Evolutionary conservation across 2,329 filamentous ascomycete genomes (phyloP), one percentile per base, ranked within the genome.

Genomic region (Hansfordia pulvinata): DNA sequence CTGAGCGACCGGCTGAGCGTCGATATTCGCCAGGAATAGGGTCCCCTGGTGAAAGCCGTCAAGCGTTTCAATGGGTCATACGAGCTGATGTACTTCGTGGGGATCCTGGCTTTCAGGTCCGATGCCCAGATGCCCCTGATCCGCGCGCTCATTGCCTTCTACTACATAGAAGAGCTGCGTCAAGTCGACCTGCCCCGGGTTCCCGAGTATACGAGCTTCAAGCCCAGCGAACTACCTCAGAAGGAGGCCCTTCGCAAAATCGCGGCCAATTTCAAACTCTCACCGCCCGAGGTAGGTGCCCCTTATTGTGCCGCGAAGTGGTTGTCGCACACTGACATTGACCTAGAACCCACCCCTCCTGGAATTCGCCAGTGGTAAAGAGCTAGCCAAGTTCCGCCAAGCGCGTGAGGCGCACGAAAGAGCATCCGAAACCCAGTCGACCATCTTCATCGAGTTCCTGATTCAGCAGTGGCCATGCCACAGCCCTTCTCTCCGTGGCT

Each of bases 381-480:
- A 42, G 12, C 42, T 37, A 3, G 40, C 36, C 9, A 52, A 48
- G 25, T 33, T 58, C 4, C 35, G 44, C 19, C 42, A 45, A 11
- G 35, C 36, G 2, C 44, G 50, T 20, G 14, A 27, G 3, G 34
- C 37, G 5, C 48, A 58, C 31, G 37, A 50, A 5, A 13, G 35
- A 11, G 35, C 41, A 20, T 44, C 44, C 10, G 39, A 51, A 7
- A 21, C 39, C 2, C 52, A 59, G 15, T 55, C 52, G 20, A 41
- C 32, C 9, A 32, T 20, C 4, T 29, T 70, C n/a, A 57, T 57
- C 0, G 30, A 44, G 5, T 51, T 52, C 10, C 40, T 71, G 1
- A 30, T 60, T 1, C 26, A 35, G 0, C 56, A 64, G 31, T 66
- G 61, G 61, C 61, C 67, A 1, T 53, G 50, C 23, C n/a, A n/a